Base-by-base conservation (phyloP, 1,139 yeast species). In the Diutina rugosa region DNA sequence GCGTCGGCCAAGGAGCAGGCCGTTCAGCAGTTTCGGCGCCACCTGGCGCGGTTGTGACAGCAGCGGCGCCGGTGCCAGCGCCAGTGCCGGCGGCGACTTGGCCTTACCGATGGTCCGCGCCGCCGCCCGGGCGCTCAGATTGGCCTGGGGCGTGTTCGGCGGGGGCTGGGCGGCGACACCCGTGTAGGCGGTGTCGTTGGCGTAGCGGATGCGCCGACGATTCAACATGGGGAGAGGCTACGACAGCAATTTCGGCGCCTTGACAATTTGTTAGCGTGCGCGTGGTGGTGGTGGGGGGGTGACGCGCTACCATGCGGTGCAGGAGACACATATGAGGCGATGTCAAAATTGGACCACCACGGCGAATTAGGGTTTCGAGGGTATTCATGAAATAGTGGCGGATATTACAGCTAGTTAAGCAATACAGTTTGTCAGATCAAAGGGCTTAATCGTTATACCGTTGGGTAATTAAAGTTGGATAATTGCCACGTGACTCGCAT, bases 1-100 rank as follows among this genome's bases (percentile, higher is more conserved):
- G n/a, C 53, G 53, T 9, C 53, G 53, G n/a, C 53, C 53, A 7
- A 49, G 53, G 14, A 49, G 16, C 53, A 49, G 53, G n/a, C 53
- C 53, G 28, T 32, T 49, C 53, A 49, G 53, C 29, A 4, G n/a
- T 16, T 49, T 49, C n/a, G 41, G n/a, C 44, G 53, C 16, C 26
- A 49, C 21, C 7, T 30, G 28, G 4, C 30, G 28, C 30, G 49
- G n/a, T 6, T 9, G 12, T 8, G 21, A 3, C 30, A 38, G 51
- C 28, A 10, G 26, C 16, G n/a, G 49, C 49, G n/a, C n/a, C 8
- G 16, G 49, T 10, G 35, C 18, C 53, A 16, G 14, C 29, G 26
- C 53, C 44, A 18, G 38, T 10, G 21, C 32, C 35, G 12, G 51
- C 30, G 16, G 16, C 6, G 16, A 14, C 45, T 14, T 10, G 45